These are phyloP conservation scores for Plasmodium gonderi DNA, from an alignment of 169 alveolate species.

Conservation along the genomic window DNA sequence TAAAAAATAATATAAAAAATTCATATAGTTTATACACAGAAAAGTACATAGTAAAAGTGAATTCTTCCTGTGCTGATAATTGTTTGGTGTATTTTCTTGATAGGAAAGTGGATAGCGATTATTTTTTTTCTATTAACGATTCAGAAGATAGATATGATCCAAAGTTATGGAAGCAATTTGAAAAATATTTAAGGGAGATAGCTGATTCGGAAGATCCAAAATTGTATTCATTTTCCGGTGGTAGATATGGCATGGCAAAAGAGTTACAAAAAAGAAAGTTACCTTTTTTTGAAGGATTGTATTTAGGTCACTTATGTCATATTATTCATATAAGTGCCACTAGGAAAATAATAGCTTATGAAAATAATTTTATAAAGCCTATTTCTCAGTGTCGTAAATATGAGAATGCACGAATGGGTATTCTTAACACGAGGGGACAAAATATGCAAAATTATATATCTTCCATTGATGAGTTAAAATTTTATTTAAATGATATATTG, in stretches of 20 bases:
- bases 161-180: constrained; percentile 80
- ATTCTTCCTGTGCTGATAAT: constrained; percentile 70
- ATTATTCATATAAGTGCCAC: constrained; percentile 84
- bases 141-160: constrained; percentile 78
- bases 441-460: constrained; percentile 58
- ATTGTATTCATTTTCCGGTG: constrained; percentile 82
- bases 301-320: constrained; percentile 86
- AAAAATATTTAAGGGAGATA: constrained; percentile 77
- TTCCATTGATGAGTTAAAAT: constrained; percentile 72
- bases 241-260: constrained; percentile 88
- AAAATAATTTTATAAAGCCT: constrained; percentile 76
- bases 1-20: constrained; percentile 79
- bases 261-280: constrained; percentile 79
- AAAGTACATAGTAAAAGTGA: constrained; percentile 75
- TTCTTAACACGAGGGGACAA: neutral
- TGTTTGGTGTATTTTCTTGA: constrained; percentile 77
- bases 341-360: constrained; percentile 75
- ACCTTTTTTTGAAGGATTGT: constrained; percentile 80
- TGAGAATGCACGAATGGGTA: constrained; percentile 75
- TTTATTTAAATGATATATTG: constrained; percentile 48
- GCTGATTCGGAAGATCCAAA: constrained; percentile 74
- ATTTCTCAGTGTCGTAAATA: constrained; percentile 69
- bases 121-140: constrained; percentile 82
- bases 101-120: constrained; percentile 71
- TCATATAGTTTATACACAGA: constrained; percentile 79